These are phyloP conservation scores for Candida railenensis DNA, from an alignment of 805 yeast genomes.

Conservation along the genomic window DNA sequence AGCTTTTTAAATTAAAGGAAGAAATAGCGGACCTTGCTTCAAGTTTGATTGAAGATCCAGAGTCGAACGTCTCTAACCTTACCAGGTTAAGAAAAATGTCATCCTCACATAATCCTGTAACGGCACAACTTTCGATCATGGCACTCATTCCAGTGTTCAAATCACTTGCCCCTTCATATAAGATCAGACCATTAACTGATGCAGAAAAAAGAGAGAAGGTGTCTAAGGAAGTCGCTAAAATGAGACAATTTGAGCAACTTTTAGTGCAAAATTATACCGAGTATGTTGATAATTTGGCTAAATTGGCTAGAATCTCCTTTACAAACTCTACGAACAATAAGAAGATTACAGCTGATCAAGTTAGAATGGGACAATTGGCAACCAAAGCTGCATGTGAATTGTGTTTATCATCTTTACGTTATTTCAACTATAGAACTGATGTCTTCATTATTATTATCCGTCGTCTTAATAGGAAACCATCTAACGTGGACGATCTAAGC, in stretches of 20 bases:
- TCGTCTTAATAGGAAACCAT: slow-evolving; percentile 63
- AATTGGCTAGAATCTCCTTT: slow-evolving; percentile 38
- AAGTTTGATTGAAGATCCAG: slow-evolving; percentile 81
- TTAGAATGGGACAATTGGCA: slow-evolving; percentile 56
- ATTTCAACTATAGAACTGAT: slow-evolving; percentile 81
- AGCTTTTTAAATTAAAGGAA: slow-evolving; percentile 65
- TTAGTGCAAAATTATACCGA: slow-evolving; percentile 66
- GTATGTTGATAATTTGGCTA: slow-evolving; percentile 58
- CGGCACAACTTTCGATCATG: slow-evolving; percentile 68
- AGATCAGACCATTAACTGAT: slow-evolving; percentile 80
- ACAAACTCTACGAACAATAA: slow-evolving; percentile 37
- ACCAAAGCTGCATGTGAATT: slow-evolving; percentile 80
- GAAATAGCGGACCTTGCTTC: slow-evolving; percentile 82
- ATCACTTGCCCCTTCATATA: slow-evolving; percentile 82
- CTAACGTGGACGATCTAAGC: slow-evolving; percentile 42
- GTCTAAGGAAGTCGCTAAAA: slow-evolving; percentile 72
- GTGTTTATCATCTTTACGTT: slow-evolving; percentile 56
- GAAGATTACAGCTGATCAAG: slow-evolving; percentile 29
- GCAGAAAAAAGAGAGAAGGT: slow-evolving; percentile 80
- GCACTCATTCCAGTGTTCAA: slow-evolving; percentile 85
- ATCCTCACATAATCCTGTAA: slow-evolving; percentile 61
- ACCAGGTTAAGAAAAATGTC: slow-evolving; percentile 71
- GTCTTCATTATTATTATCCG: slow-evolving; percentile 65
- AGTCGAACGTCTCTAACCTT: slow-evolving; percentile 67
- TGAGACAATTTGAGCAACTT: slow-evolving; percentile 79